phyloP scores from a whole-genome alignment of 306 rosid genomes.

The Albizia julibrissin region DNA sequence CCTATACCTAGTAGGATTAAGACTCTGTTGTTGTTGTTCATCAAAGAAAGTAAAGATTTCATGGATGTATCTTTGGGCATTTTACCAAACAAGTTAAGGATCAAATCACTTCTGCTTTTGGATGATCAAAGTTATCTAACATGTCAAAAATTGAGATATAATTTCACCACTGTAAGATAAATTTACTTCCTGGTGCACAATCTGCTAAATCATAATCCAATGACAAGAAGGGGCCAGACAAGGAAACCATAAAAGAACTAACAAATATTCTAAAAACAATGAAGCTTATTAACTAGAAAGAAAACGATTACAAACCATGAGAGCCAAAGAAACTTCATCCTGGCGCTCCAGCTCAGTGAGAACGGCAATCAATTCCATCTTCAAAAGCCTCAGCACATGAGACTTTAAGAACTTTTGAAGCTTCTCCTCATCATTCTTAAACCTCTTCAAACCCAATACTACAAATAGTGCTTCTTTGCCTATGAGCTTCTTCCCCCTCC shows the following conservation, averaged over 20 bases:
- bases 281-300: background rate
- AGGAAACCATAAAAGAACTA: background rate
- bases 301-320: slow-evolving; percentile 49
- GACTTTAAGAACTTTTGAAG: slow-evolving; percentile 66
- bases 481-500: slow-evolving; percentile 88
- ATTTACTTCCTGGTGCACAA: background rate
- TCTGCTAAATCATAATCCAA: background rate
- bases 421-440: slow-evolving; percentile 72
- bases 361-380: slow-evolving; percentile 81
- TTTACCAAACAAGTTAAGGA: slow-evolving; percentile 53
- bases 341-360: slow-evolving; percentile 94
- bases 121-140: background rate
- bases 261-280: background rate
- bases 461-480: slow-evolving; percentile 91
- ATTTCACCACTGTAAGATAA: background rate
- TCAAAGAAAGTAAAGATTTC: background rate
- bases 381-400: slow-evolving; percentile 76
- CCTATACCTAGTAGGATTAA: background rate
- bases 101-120: background rate
- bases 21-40: background rate
- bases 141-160: background rate
- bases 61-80: slow-evolving; percentile 31
- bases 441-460: slow-evolving; percentile 73
- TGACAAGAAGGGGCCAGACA: background rate
- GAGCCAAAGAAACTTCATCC: slow-evolving; percentile 80